phyloP scores from a whole-genome alignment of 2,329 filamentous ascomycete genomes.

The Nigrospora sphaerica region DNA sequence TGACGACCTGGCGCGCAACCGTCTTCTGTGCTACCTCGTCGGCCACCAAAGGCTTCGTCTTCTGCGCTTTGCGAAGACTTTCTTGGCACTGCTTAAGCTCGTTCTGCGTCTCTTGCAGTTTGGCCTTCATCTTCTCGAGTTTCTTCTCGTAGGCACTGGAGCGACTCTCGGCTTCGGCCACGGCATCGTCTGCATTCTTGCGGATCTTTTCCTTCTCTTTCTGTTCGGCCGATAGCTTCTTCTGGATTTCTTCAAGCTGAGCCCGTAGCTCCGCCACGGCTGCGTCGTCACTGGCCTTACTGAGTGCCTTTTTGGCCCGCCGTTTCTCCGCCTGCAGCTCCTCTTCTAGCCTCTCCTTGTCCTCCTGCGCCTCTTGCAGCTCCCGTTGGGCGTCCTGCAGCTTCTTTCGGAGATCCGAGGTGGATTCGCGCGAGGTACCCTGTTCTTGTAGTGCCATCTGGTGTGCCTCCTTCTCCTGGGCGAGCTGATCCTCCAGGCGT shows the following conservation, averaged over 20 bases:
- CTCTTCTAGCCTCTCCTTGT: conserved; percentile 24
- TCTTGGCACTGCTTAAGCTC: conserved; percentile 60
- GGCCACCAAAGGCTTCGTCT: conserved; percentile 27
- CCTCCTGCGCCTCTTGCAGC: conserved; percentile 19
- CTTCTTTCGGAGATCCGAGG: conserved; percentile 24
- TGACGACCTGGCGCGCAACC: conserved; percentile 27
- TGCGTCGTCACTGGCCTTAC: conserved; percentile 8
- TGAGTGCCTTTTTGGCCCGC: conserved; percentile 18
- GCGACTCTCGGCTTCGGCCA: conserved; percentile 54
- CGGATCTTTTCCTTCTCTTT: conserved; percentile 38
- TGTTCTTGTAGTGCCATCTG: conserved; percentile 21
- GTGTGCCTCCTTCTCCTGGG: conserved; percentile 20
- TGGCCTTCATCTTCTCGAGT: conserved; percentile 60
- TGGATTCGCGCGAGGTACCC: conserved; percentile 19
- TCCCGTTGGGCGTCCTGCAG: conserved; percentile 20
- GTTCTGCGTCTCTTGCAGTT: conserved; percentile 62
- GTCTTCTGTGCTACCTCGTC: conserved; percentile 23
- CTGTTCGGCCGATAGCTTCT: conserved; percentile 29
- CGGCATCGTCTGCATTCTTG: conserved; percentile 43
- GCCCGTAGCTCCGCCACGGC: conserved; percentile 19
- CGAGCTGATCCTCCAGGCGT: conserved; percentile 23
- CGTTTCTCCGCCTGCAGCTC: conserved; percentile 24
- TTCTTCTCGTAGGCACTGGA: conserved; percentile 63
- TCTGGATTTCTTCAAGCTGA: conserved; percentile 20
- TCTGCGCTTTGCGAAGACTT: conserved; percentile 32